Base-by-base conservation (phyloP, 2,329 filamentous ascomycete genomes). In the Claviceps cyperi region DNA sequence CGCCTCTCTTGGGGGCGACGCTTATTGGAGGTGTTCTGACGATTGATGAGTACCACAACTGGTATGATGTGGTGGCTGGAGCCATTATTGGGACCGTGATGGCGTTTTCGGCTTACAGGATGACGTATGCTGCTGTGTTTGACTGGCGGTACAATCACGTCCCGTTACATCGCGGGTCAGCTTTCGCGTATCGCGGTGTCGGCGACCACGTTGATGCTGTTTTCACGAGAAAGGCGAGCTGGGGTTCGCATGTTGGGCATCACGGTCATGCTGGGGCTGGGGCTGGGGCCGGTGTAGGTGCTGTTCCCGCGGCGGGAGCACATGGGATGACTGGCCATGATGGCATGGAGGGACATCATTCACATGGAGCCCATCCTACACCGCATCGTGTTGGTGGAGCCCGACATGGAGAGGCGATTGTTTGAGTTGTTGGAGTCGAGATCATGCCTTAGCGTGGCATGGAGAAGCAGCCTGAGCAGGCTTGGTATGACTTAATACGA, bases 21-120 rank as follows among this genome's bases (percentile, higher is more conserved):
- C 68, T 88, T 2, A 85, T 88, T 43, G 82, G 76, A 1, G 83
- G 83, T 5, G 77, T 81, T 0, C 66, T 87, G 9, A 85, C 81
- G 0, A 85, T 87, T 51, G 80, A 87, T 55, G 78, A 85, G 60
- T 85, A 73, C 61, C 84, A 89, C 66, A 81, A 87, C 65, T 84
- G 81, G 80, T 86, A 86, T 53, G 83, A 87, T 50, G 69, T 84
- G n/a, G 51, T 85, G 0, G 80, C 78, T 0, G 83, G 83, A 5
- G 81, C 74, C 0, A 60, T 76, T 40, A 83, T 86, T 44, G 83
- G 83, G 2, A 80, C 75, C 2, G 60, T 77, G 52, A 77, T 84
- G 65, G 83, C 82, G 0, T 80, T 84, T 57, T 76, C 73, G 1
- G 62, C 74, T 0, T 86, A 84, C 61, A 70, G 83, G 49, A 83